phyloP scores from a whole-genome alignment of 2,329 filamentous ascomycete species.

The Diaporthe helianthi region DNA sequence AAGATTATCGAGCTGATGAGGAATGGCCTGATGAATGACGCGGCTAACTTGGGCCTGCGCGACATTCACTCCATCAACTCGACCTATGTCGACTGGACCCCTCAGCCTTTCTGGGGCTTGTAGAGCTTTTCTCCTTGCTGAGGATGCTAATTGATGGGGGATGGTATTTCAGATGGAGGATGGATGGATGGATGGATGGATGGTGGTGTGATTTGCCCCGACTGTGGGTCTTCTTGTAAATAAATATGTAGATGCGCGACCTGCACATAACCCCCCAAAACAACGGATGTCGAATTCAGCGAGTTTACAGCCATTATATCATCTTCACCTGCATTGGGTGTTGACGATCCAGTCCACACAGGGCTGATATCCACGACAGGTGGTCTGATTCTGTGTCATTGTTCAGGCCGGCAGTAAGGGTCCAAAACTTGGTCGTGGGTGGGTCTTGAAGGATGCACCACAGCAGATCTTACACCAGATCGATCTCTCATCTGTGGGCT shows the following conservation, averaged over 20 bases:
- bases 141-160: no score
- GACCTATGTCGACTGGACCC: slow-evolving; percentile 42
- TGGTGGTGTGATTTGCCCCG: not conserved
- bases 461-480: no score
- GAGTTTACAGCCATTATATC: not conserved
- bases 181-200: not conserved
- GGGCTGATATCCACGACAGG: not conserved
- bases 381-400: not conserved
- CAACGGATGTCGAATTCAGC: not conserved
- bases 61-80: slow-evolving; percentile 46
- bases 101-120: slow-evolving; percentile 34
- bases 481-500: not conserved
- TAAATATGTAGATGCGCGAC: slow-evolving; percentile 8
- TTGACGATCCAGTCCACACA: not conserved
- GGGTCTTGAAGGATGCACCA: not conserved
- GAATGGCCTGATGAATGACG: slow-evolving; percentile 55
- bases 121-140: not conserved
- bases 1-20: slow-evolving; percentile 54
- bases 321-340: not conserved
- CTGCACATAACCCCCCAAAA: slow-evolving; percentile 1
- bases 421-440: not conserved
- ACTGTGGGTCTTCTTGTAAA: slow-evolving; percentile 1
- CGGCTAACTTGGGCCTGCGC: slow-evolving; percentile 51
- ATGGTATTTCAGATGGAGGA: not conserved
- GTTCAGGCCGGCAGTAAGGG: not conserved